Evolutionary conservation across 768 basidiomycete species (phyloP), one percentile per base, ranked within the genome.

Genomic region (Phylloporus arenicola): DNA sequence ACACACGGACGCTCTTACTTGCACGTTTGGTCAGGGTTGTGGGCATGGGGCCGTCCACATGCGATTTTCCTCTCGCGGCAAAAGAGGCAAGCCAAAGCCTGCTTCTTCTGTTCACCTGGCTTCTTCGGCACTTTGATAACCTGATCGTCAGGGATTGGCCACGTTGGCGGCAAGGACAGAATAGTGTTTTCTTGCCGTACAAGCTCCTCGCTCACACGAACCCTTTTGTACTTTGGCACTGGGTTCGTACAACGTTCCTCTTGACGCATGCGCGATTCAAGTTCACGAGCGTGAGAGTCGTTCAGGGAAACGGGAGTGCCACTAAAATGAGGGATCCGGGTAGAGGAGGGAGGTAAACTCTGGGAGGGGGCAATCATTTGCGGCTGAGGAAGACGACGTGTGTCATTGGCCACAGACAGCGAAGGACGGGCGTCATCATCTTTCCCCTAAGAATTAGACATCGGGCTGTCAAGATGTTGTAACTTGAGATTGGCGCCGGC

Each of bases 51-150:
- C 14, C 73, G 64, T 27, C 76, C 76, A 55, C 76, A 77, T 20
- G 74, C 74, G 57, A 77, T 77, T 63, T 77, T 77, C 53, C 76
- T 64, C 64, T 75, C 74, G 51, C 76, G 66, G 54, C 76, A 77
- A 64, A 77, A 77, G 45, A 72, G 60, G 51, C 75, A 77, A 49
- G 73, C 73, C 48, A 77, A 65, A 48, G 70, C 71, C 48, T 76
- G 74, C 63, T 75, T 75, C 64, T 72, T 71, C 62, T 73, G 68
- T 30, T 68, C 66, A 19, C 68, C 66, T 40, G 60, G 55, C 58
- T 64, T 69, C 66, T 68, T 69, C 27, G 53, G n/a, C 38, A 53
- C 58, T 64, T 68, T 68, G 47, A 62, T 60, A 47, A 49, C 52
- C 11, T 65, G 60, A 57, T 68, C 68, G 54, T 65, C 65, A 58